phyloP scores from a whole-genome alignment of 768 basidiomycete genomes.

The Leccinum disarticulatum region DNA sequence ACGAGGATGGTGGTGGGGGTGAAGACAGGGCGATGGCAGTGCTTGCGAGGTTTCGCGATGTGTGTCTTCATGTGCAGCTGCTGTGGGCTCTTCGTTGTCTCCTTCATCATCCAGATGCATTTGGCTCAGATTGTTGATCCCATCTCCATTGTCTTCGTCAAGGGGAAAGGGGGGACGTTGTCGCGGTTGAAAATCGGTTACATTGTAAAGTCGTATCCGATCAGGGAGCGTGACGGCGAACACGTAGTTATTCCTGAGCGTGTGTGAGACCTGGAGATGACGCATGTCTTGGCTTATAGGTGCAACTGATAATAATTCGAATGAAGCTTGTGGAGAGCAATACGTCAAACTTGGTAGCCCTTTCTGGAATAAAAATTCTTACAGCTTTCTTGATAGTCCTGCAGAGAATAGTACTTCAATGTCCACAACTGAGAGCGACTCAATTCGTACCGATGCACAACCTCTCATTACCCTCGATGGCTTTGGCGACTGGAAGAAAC shows the following conservation, averaged over 20 bases:
- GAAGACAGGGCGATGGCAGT: neutral
- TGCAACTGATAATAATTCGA: constrained; percentile 56
- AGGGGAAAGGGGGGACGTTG: constrained; percentile 42
- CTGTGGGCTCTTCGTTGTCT: constrained; percentile 20
- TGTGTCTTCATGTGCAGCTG: constrained; percentile 3
- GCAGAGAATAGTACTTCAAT: constrained; percentile 3
- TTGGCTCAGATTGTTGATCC: constrained; percentile 19
- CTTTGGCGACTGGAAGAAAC: constrained; percentile 53
- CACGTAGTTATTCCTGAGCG: constrained; percentile 52
- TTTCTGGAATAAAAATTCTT: constrained; percentile 25
- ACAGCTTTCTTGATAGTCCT: constrained; percentile 84
- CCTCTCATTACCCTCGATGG: constrained; percentile 48
- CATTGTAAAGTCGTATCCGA: constrained; percentile 45
- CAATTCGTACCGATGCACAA: constrained; percentile 53
- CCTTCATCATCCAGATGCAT: constrained; percentile 31
- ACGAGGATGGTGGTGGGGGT: too few species aligned
- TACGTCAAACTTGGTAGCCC: constrained; percentile 1
- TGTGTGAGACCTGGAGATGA: constrained; percentile 43
- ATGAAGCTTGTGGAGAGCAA: constrained; percentile 49
- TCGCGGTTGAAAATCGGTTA: constrained; percentile 46
- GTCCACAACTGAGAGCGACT: neutral
- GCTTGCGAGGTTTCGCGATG: neutral
- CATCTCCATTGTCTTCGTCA: constrained; percentile 27
- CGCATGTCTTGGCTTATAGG: constrained; percentile 40
- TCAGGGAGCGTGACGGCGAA: constrained; percentile 45